Evolutionary conservation across 495 filamentous ascomycete genomes (phyloP).

Genomic region (Hypoxylon subgilvum): DNA sequence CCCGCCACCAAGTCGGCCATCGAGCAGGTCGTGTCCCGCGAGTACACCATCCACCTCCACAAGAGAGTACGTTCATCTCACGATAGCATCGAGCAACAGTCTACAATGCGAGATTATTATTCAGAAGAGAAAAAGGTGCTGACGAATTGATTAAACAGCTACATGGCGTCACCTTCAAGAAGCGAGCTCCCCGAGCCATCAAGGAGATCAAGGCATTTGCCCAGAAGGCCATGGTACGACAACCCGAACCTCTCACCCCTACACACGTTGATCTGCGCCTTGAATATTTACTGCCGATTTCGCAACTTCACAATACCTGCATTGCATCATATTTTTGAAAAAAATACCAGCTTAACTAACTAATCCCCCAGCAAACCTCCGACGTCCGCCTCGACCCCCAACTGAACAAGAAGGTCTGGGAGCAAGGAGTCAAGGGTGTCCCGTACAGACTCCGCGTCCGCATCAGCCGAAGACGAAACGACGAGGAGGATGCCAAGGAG

Average conservation of each 20-base stretch:
- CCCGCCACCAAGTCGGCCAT: conserved; percentile 87
- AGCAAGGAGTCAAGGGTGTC: conserved; percentile 97
- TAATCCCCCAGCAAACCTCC: conserved; percentile 75
- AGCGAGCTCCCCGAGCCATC: conserved; percentile 95
- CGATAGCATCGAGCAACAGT: conserved; percentile 37
- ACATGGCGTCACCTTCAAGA: conserved; percentile 98
- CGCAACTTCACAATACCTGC: background rate
- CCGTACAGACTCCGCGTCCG: conserved; percentile 94
- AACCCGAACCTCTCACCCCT: conserved; percentile 7
- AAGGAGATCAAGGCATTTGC: conserved; percentile 98
- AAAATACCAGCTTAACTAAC: conserved; percentile 27
- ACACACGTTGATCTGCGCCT: background rate
- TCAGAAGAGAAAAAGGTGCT: conserved; percentile 22
- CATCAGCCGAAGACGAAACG: conserved; percentile 99
- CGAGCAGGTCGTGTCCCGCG: conserved; percentile 95
- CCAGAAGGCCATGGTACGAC: conserved; percentile 88
- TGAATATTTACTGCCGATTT: background rate
- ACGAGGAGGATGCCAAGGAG: conserved; percentile 98
- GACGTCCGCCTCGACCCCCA: conserved; percentile 98
- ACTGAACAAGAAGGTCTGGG: conserved; percentile 99
- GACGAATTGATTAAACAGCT: conserved; percentile 62
- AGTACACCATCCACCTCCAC: conserved; percentile 99
- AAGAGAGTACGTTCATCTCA: conserved; percentile 84
- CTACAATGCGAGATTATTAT: conserved; percentile 18
- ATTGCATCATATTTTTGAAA: background rate